Evolutionary conservation across 306 rosid genomes (phyloP).

Genomic region (Canavalia gladiata): DNA sequence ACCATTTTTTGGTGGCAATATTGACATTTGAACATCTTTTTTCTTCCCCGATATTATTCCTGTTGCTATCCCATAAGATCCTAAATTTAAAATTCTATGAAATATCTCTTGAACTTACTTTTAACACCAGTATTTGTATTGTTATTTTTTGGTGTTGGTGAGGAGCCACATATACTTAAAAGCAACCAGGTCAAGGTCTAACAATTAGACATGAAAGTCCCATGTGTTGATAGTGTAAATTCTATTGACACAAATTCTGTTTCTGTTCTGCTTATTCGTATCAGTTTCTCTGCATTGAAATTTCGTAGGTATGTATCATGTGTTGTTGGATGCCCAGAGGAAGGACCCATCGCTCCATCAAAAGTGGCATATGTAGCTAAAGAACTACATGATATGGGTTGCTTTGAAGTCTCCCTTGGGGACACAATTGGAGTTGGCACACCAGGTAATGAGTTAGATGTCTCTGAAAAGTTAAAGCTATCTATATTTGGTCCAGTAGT

Average conservation of each 20-base stretch:
- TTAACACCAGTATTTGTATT: conserved; percentile 3
- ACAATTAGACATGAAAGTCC: conserved; percentile 27
- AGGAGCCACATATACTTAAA: conserved; percentile 22
- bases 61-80: conserved; percentile 12
- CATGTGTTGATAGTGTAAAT: conserved; percentile 32
- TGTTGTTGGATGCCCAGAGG: conserved; percentile 91
- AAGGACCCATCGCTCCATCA: conserved; percentile 83
- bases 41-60: neutral
- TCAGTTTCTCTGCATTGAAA: conserved; percentile 41
- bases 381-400: conserved; percentile 90
- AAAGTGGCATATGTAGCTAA: conserved; percentile 92
- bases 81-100: neutral
- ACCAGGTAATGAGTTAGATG: conserved; percentile 67
- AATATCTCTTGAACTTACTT: conserved; percentile 1
- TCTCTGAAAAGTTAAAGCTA: neutral
- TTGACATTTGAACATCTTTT: neutral
- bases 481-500: conserved; percentile 17
- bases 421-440: conserved; percentile 95
- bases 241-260: conserved; percentile 9
- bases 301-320: conserved; percentile 88
- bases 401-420: conserved; percentile 95
- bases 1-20: neutral
- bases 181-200: conserved; percentile 33
- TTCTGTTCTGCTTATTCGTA: conserved; percentile 32
- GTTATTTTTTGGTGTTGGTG: neutral